phyloP scores from a whole-genome alignment of 2,329 filamentous ascomycete genomes.

The Xylaria sp. region DNA sequence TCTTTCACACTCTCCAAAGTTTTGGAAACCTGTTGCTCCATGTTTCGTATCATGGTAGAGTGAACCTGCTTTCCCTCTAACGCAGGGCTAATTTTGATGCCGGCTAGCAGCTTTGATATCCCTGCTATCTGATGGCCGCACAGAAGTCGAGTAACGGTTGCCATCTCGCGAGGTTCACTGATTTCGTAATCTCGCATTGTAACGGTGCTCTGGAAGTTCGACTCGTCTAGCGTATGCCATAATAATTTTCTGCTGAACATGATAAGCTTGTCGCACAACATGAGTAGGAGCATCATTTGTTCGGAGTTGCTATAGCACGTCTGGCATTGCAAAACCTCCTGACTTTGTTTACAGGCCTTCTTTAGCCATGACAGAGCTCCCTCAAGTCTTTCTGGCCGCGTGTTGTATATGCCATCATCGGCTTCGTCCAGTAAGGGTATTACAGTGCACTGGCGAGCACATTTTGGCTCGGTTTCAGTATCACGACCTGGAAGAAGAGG shows the following conservation, averaged over 20 bases:
- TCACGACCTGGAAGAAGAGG: neutral
- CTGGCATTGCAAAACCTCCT: neutral
- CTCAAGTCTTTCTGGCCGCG: neutral
- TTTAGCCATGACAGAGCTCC: neutral
- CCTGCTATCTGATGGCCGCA: neutral
- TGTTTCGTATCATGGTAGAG: neutral
- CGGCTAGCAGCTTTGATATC: neutral
- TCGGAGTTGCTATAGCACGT: neutral
- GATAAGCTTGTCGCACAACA: neutral
- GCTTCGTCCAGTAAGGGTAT: neutral
- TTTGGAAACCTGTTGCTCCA: neutral
- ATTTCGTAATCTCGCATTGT: neutral
- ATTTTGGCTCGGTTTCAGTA: neutral
- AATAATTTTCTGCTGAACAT: neutral
- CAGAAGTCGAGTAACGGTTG: neutral
- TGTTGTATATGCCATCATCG: neutral
- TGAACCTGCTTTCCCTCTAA: neutral
- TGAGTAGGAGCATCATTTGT: neutral
- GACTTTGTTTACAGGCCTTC: neutral
- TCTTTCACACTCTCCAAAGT: neutral
- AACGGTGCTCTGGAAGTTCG: neutral
- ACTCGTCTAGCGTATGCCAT: neutral
- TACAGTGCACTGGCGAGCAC: neutral
- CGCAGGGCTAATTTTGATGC: neutral
- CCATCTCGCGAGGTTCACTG: neutral